These are phyloP conservation scores for Ascoidea asiatica DNA, from an alignment of 805 yeast species.

Conservation along the genomic window DNA sequence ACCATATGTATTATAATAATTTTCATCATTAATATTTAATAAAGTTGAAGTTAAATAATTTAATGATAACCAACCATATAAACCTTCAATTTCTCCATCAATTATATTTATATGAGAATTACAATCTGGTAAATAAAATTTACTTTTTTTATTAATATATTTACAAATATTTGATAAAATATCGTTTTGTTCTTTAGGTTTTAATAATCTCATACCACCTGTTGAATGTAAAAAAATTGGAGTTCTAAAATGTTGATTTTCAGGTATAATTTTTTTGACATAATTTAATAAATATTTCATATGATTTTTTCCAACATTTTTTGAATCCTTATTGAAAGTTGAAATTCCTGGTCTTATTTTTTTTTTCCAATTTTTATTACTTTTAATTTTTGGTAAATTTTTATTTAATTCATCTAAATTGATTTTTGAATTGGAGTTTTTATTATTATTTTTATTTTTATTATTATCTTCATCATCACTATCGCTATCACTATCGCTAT, in stretches of 20 bases:
- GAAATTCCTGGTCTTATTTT: slow-evolving; percentile 84
- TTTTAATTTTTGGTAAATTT: slow-evolving; percentile 57
- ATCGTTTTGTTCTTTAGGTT: slow-evolving; percentile 33
- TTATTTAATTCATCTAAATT: slow-evolving; percentile 22
- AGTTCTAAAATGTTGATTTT: slow-evolving; percentile 42
- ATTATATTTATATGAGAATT: slow-evolving; percentile 66
- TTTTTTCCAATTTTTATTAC: slow-evolving; percentile 52
- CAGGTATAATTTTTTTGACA: slow-evolving; percentile 64
- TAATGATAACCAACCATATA: slow-evolving; percentile 90
- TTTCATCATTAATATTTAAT: slow-evolving; percentile 30
- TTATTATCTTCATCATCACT: too few relatives aligned
- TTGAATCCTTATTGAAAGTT: slow-evolving; percentile 37
- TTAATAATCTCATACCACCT: slow-evolving; percentile 87
- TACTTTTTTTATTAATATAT: slow-evolving; percentile 35
- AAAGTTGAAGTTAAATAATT: slow-evolving; percentile 69
- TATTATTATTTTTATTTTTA: too few relatives aligned
- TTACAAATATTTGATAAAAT: slow-evolving; percentile 52
- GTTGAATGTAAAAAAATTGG: slow-evolving; percentile 91
- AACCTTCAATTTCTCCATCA: slow-evolving; percentile 90
- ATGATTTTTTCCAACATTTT: slow-evolving; percentile 58
- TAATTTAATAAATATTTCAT: slow-evolving; percentile 49
- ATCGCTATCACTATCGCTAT: too few relatives aligned
- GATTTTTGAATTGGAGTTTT: slow-evolving; percentile 16
- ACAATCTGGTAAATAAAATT: slow-evolving; percentile 45
- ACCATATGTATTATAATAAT: slow-evolving; percentile 44